phyloP scores from a whole-genome alignment of 306 rosid genomes.

The Carpinus fangiana region DNA sequence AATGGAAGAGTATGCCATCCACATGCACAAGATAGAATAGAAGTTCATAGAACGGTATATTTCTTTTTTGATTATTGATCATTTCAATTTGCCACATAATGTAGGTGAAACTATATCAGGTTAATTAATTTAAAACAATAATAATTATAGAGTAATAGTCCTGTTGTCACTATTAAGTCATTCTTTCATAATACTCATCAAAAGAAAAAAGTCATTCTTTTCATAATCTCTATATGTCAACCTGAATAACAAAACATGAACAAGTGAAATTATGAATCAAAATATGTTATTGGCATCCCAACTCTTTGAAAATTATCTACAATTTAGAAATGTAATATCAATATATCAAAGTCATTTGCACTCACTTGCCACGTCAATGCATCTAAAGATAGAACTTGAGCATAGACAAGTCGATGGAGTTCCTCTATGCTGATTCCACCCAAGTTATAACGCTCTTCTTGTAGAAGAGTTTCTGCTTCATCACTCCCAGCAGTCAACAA shows the following conservation, averaged over 20 bases:
- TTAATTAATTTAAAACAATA: neutral
- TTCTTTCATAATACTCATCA: neutral
- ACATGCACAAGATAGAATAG: neutral
- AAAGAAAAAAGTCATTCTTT: neutral
- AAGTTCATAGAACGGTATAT: neutral
- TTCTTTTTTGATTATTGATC: neutral
- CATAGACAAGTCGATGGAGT: conserved; percentile 82
- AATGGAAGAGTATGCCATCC: neutral
- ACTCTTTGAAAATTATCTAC: conserved; percentile 19
- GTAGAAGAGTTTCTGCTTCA: conserved; percentile 79
- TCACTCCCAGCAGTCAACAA: conserved; percentile 85
- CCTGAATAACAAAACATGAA: conserved; percentile 11
- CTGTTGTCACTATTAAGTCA: neutral
- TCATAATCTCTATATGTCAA: conserved; percentile 6
- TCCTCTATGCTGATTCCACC: conserved; percentile 92
- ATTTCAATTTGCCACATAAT: neutral
- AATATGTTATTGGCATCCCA: neutral
- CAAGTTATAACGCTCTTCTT: conserved; percentile 66
- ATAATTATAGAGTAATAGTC: neutral
- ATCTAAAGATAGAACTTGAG: conserved; percentile 89
- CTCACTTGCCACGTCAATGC: conserved; percentile 95
- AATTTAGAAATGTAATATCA: conserved; percentile 25
- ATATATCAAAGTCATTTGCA: conserved; percentile 28
- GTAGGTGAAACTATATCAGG: neutral
- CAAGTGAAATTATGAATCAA: conserved; percentile 10